phyloP scores from a whole-genome alignment of 2,329 filamentous ascomycete species.

The Penicillium corylophilum region DNA sequence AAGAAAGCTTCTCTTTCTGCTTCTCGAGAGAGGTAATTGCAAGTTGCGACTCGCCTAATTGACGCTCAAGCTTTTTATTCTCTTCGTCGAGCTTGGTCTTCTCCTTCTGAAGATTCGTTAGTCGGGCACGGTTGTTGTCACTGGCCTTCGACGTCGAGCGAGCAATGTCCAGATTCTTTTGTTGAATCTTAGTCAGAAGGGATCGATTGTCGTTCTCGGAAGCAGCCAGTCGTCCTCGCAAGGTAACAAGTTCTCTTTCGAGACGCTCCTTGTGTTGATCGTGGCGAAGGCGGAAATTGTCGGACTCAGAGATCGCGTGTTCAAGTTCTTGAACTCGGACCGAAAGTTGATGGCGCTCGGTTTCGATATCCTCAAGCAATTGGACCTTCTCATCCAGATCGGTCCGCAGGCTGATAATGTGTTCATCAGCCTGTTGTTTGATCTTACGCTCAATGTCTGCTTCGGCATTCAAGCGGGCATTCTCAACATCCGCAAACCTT shows the following conservation, averaged over 20 bases:
- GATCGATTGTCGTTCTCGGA: constrained; percentile 96
- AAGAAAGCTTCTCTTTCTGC: constrained; percentile 85
- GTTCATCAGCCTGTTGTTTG: constrained; percentile 74
- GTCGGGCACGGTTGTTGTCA: constrained; percentile 76
- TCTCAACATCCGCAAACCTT: constrained; percentile 81
- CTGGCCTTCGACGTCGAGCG: constrained; percentile 81
- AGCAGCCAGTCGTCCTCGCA: constrained; percentile 83
- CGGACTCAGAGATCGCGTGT: constrained; percentile 82
- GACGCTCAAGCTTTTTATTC: constrained; percentile 74
- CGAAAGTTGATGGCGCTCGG: constrained; percentile 73
- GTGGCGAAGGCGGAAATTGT: constrained; percentile 82
- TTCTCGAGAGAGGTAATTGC: constrained; percentile 84
- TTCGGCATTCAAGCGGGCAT: constrained; percentile 80
- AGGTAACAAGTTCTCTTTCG: constrained; percentile 84
- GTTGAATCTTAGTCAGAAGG: constrained; percentile 93
- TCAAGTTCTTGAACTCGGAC: constrained; percentile 81
- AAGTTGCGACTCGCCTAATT: constrained; percentile 82
- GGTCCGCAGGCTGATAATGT: constrained; percentile 71
- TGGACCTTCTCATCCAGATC: constrained; percentile 79
- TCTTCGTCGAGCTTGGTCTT: constrained; percentile 82
- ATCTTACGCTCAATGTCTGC: constrained; percentile 75
- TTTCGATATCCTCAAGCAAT: constrained; percentile 74
- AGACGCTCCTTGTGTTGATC: constrained; percentile 93
- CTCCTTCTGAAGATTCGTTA: constrained; percentile 75
- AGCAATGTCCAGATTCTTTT: constrained; percentile 95